Evolutionary conservation across 2,329 filamentous ascomycete genomes (phyloP), one percentile per base, ranked within the genome.

Genomic region (Colletotrichum limetticola): DNA sequence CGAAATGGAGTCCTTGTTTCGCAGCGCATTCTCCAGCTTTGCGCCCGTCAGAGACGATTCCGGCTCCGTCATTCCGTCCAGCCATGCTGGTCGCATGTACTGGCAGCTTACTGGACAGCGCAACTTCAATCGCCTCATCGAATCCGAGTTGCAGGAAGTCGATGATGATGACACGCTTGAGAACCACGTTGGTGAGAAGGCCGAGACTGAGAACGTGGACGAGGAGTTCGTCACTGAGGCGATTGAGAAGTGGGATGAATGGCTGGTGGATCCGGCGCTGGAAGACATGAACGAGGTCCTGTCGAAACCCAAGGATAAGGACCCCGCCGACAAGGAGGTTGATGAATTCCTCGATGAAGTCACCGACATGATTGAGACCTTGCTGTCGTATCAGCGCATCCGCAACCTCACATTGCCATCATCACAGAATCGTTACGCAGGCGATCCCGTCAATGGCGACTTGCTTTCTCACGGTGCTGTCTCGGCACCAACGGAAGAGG

Each of bases 331-430:
- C 24, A 72, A 74, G 56, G 65, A 70, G 35, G 62, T 63, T 22
- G 72, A 72, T 19, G 72, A 73, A 63, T 84, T 95, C 52, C 86
- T 96, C 30, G 86, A 91, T 71, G 92, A 94, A 57, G 92, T 95
- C 42, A 93, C 92, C 1, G 93, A 95, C 78, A 85, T 95, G 76
- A 89, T 96, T 64, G 91, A 95, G 80, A 95, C 93, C 1, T 85
- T 96, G 11, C 87, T 93, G 24, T 96, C 94, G 0, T 92, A 94
- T 80, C 94, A 96, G 82, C 90, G 93, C 75, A 95, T 94, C 79
- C 92, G 94, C 72, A 94, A 95, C 77, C 87, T 93, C 57, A 90
- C 90, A 2, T 82, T 95, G 26, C 90, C 91, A 11, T 91, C 89
- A 68, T 91, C 90, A 70, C 88, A 92, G 77, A 90, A 87, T 76